Evolutionary conservation across 2,329 filamentous ascomycete species (phyloP).

Genomic region (Sphaerulina vaccinii): DNA sequence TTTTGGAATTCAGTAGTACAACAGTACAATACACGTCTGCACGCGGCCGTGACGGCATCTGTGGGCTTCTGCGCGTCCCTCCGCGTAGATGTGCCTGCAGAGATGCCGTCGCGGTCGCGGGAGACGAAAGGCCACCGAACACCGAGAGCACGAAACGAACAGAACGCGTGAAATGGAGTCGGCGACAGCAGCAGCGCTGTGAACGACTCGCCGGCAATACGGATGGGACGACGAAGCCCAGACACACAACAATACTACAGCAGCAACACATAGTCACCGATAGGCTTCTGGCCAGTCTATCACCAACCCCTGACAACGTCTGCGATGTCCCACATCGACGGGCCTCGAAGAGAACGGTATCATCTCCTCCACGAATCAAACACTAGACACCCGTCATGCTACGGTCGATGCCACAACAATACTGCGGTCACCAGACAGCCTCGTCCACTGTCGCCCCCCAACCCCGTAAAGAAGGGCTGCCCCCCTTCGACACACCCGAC

Average conservation of each 20-base stretch:
- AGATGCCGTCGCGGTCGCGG: constrained; percentile 5
- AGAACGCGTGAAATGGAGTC: constrained; percentile 4
- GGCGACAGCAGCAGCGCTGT: constrained; percentile 4
- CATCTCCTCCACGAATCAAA: constrained; percentile 8
- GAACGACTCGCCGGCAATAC: constrained; percentile 8
- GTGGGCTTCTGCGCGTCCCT: constrained; percentile 8
- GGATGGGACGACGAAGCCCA: constrained; percentile 7
- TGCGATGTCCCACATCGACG: constrained; percentile 13
- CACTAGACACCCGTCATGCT: constrained; percentile 13
- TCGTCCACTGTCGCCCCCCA: constrained; percentile 13
- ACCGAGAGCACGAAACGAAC: constrained; percentile 13
- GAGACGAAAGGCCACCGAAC: constrained; percentile 12
- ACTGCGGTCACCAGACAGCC: constrained; percentile 8
- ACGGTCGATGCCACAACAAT: constrained; percentile 6
- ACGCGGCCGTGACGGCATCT: constrained; percentile 3
- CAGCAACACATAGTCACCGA: constrained; percentile 11
- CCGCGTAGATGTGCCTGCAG: constrained; percentile 7
- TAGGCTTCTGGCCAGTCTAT: constrained; percentile 6
- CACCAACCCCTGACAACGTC: constrained; percentile 10
- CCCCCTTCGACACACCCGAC: constrained; percentile 10
- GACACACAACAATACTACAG: constrained; percentile 21
- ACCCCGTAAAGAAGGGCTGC: constrained; percentile 12
- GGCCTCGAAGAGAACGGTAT: constrained; percentile 11
- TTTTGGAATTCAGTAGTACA: constrained; percentile 15
- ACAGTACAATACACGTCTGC: constrained; percentile 10